Evolutionary conservation across 2,329 filamentous ascomycete genomes (phyloP).

Genomic region (Neurospora sp.): DNA sequence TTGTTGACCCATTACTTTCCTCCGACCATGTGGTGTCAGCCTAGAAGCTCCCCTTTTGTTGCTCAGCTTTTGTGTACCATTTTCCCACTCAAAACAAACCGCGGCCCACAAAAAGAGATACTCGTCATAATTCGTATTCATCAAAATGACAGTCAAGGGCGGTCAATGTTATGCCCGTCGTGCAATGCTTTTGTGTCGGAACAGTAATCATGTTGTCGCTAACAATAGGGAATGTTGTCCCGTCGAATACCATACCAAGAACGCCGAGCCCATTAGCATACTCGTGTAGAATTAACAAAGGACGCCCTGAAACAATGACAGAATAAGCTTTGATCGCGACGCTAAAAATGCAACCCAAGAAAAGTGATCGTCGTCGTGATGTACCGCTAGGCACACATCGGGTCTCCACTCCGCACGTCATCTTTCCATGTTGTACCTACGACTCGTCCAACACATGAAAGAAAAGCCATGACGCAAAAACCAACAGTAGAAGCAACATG

Average conservation of each 20-base stretch:
- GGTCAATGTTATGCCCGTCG: not conserved
- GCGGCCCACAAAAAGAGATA: not conserved
- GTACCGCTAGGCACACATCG: not conserved
- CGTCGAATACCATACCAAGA: not conserved
- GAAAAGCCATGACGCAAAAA: not conserved
- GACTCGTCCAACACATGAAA: constrained; percentile 3
- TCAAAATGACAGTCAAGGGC: not conserved
- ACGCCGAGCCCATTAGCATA: not conserved
- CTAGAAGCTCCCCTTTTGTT: not conserved
- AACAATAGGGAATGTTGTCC: not conserved
- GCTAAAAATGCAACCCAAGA: not conserved
- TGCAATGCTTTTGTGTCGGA: not conserved
- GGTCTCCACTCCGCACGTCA: not conserved
- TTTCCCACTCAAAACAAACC: not conserved
- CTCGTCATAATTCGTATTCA: not conserved
- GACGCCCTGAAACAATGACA: not conserved
- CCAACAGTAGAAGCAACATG: not conserved
- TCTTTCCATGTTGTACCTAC: not conserved
- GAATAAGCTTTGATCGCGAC: not conserved
- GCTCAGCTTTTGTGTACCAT: not conserved
- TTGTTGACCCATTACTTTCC: not conserved
- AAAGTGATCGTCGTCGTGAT: not conserved
- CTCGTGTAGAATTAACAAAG: not conserved
- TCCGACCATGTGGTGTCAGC: not conserved
- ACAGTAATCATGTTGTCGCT: not conserved